Conservation (phyloP, 2,329 filamentous ascomycete species). For the Bipolaris zeicola region DNA sequence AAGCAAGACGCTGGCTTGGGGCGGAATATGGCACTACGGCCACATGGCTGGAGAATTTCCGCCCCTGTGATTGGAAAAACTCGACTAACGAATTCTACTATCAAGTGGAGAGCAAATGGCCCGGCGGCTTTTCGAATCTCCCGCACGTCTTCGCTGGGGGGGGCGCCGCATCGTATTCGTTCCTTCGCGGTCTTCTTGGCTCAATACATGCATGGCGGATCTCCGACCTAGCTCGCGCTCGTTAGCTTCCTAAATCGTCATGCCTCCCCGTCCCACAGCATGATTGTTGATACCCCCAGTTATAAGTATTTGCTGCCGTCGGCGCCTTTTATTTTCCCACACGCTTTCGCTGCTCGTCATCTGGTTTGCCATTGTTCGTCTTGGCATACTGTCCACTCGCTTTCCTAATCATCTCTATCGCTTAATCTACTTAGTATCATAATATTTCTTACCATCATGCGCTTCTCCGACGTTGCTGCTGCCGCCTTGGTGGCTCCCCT, state of each 20-base stretch:
- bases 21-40: background rate
- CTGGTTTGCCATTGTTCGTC: background rate
- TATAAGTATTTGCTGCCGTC: slow-evolving; percentile 7
- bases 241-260: slow-evolving; percentile 13
- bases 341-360: background rate
- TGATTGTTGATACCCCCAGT: background rate
- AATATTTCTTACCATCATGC: slow-evolving; percentile 27
- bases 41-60: background rate
- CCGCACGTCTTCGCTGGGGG: background rate
- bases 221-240: slow-evolving; percentile 10
- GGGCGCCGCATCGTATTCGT: slow-evolving; percentile 11
- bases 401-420: background rate
- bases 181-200: slow-evolving; percentile 8
- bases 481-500: slow-evolving; percentile 38
- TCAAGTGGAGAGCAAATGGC: background rate
- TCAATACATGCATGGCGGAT: slow-evolving; percentile 4
- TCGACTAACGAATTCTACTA: background rate
- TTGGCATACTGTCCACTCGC: slow-evolving; percentile 8
- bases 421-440: slow-evolving; percentile 1
- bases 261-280: slow-evolving; percentile 3
- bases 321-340: background rate
- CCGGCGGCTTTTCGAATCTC: background rate
- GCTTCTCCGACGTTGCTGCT: slow-evolving; percentile 37
- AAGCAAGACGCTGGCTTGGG: background rate
- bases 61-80: background rate